These are phyloP conservation scores for Luzula sylvatica DNA, from an alignment of 176 grass and related monocot species.

Conservation along the genomic window DNA sequence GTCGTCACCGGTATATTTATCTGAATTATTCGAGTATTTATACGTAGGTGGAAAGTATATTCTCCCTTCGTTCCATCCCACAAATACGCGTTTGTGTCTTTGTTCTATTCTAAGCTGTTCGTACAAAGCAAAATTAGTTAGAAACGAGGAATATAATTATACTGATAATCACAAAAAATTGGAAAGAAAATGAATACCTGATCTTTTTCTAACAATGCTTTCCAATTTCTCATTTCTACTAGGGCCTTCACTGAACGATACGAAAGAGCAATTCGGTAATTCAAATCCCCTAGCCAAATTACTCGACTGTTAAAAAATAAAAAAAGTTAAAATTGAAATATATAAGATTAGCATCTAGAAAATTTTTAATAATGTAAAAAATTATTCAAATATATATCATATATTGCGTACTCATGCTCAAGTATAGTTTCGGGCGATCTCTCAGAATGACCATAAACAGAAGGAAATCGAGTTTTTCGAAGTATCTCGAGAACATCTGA, in stretches of 20 bases:
- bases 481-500: conserved; percentile 89
- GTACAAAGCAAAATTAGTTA: conserved; percentile 1
- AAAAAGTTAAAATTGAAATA: conserved; percentile 18
- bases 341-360: not conserved
- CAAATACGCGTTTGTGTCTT: conserved; percentile 76
- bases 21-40: conserved; percentile 96
- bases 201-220: conserved; percentile 97
- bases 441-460: conserved; percentile 64
- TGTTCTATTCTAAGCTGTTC: conserved; percentile 74
- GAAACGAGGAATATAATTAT: not conserved
- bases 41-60: conserved; percentile 98
- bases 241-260: conserved; percentile 95
- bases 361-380: not conserved
- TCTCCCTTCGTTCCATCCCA: conserved; percentile 75
- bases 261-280: conserved; percentile 94
- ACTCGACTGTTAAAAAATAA: conserved; percentile 42
- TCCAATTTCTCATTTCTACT: conserved; percentile 98
- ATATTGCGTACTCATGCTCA: conserved; percentile 73
- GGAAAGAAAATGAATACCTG: conserved; percentile 49
- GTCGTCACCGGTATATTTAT: conserved; percentile 81
- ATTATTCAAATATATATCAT: not conserved
- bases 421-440: conserved; percentile 85
- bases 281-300: conserved; percentile 97
- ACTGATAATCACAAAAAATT: conserved; percentile 10
- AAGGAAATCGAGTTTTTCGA: conserved; percentile 82